phyloP scores from a whole-genome alignment of 352 stramenopile species.

The Peronospora farinosa region DNA sequence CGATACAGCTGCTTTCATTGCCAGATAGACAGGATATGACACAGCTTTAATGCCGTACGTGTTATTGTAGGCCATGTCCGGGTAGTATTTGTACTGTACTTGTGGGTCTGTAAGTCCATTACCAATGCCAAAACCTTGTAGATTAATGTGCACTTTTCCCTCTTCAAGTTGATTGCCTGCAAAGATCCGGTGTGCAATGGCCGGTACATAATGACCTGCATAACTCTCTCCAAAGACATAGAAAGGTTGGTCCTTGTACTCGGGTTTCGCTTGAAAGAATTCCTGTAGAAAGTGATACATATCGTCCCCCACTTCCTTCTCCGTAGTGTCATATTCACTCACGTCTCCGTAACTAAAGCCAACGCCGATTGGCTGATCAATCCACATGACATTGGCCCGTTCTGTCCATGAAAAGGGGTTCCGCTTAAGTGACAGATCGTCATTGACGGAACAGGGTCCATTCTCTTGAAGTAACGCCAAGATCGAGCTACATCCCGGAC shows the following conservation, averaged over 20 bases:
- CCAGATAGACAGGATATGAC: slow-evolving; percentile 51
- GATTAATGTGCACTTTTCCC: slow-evolving; percentile 70
- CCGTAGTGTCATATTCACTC: slow-evolving; percentile 84
- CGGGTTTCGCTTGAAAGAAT: slow-evolving; percentile 87
- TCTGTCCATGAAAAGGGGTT: slow-evolving; percentile 93
- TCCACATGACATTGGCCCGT: slow-evolving; percentile 92
- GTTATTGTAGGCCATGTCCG: slow-evolving; percentile 90
- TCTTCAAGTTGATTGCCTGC: slow-evolving; percentile 57
- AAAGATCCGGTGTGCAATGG: slow-evolving; percentile 73
- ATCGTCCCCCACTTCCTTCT: slow-evolving; percentile 92
- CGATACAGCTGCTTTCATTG: slow-evolving; percentile 58
- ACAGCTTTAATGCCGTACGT: slow-evolving; percentile 73
- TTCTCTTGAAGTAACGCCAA: slow-evolving; percentile 94
- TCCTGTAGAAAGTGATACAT: slow-evolving; percentile 94
- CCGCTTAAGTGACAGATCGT: slow-evolving; percentile 79
- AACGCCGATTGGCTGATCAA: slow-evolving; percentile 93
- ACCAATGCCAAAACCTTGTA: slow-evolving; percentile 91
- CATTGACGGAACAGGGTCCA: slow-evolving; percentile 91
- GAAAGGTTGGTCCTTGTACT: slow-evolving; percentile 88
- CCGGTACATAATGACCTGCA: slow-evolving; percentile 91
- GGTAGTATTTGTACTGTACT: slow-evolving; percentile 82
- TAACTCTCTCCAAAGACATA: slow-evolving; percentile 93
- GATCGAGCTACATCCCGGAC: slow-evolving; percentile 91
- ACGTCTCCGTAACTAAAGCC: slow-evolving; percentile 91
- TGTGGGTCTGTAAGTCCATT: slow-evolving; percentile 94